Conservation (phyloP, 164 flowering plant genomes). For the Houttuynia cordata region DNA sequence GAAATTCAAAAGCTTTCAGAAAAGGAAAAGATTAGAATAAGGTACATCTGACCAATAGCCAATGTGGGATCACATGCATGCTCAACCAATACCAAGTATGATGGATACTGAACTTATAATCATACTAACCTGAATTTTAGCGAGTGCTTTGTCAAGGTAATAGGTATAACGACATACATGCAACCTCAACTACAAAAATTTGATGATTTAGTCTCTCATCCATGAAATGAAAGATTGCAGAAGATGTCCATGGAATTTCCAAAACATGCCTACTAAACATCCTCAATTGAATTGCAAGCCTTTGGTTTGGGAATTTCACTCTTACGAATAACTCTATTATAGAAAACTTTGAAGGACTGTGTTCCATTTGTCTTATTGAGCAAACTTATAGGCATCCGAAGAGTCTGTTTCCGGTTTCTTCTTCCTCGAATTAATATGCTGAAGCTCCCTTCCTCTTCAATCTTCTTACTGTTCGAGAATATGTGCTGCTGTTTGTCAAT, state of each 20-base stretch:
- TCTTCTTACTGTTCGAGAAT: constrained; percentile 16
- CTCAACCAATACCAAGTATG: not conserved
- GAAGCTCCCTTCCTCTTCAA: constrained; percentile 64
- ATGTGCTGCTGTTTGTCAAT: constrained; percentile 8
- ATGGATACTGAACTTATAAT: not conserved
- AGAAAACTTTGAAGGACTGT: constrained; percentile 70
- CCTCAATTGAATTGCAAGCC: constrained; percentile 28
- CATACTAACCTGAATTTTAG: not conserved
- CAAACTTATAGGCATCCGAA: constrained; percentile 89
- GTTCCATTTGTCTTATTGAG: constrained; percentile 78
- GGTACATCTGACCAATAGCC: not conserved
- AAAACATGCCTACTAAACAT: constrained; percentile 5
- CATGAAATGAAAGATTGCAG: constrained; percentile 1
- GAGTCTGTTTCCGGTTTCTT: constrained; percentile 81
- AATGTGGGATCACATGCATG: not conserved
- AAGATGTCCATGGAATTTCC: no score
- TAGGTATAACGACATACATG: not conserved
- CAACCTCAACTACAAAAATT: constrained; percentile 3
- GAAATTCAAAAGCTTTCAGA: not conserved
- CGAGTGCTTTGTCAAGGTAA: not conserved
- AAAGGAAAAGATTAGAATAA: not conserved
- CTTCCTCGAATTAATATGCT: constrained; percentile 75
- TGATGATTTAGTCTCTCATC: constrained; percentile 5
- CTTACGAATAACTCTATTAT: constrained; percentile 78
- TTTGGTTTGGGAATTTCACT: constrained; percentile 47